phyloP scores from a whole-genome alignment of 257 asterid species.

The Coffea canephora region DNA sequence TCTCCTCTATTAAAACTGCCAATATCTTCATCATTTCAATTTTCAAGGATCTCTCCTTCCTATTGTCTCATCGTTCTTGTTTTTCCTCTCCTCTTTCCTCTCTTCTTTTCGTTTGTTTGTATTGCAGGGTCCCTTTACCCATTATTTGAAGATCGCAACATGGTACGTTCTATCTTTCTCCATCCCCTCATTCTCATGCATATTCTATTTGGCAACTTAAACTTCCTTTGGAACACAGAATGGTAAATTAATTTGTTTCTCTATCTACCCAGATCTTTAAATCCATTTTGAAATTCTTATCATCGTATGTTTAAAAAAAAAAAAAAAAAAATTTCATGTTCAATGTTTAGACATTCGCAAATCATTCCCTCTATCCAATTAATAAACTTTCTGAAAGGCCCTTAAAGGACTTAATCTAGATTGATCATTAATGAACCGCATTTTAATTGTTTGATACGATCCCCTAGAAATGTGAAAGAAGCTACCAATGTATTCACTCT shows the following conservation, averaged over 20 bases:
- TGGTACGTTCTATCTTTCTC: slow-evolving; percentile 32
- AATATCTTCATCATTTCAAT: slow-evolving; percentile 17
- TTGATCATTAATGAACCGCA: not conserved
- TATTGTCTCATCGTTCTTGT: slow-evolving; percentile 13
- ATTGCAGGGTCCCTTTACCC: slow-evolving; percentile 15
- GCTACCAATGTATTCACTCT: not conserved
- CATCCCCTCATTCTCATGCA: not conserved
- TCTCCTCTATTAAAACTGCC: slow-evolving; percentile 37
- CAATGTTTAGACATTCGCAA: not conserved
- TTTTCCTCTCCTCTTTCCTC: slow-evolving; percentile 19
- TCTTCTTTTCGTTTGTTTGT: slow-evolving; percentile 2
- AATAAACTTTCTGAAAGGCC: not conserved
- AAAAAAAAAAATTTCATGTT: not conserved
- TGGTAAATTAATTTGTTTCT: not conserved
- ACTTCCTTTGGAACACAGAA: too few species aligned
- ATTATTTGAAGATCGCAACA: slow-evolving; percentile 32
- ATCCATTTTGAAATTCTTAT: not conserved
- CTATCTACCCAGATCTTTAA: too few species aligned
- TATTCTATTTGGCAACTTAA: not conserved
- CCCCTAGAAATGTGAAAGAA: not conserved
- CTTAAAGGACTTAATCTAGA: too few species aligned
- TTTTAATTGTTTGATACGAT: not conserved
- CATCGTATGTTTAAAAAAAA: not conserved
- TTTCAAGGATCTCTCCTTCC: slow-evolving; percentile 41
- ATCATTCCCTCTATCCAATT: not conserved